Base-by-base conservation (phyloP, 148 eudicot species). In the Fagopyrum homotropicum region DNA sequence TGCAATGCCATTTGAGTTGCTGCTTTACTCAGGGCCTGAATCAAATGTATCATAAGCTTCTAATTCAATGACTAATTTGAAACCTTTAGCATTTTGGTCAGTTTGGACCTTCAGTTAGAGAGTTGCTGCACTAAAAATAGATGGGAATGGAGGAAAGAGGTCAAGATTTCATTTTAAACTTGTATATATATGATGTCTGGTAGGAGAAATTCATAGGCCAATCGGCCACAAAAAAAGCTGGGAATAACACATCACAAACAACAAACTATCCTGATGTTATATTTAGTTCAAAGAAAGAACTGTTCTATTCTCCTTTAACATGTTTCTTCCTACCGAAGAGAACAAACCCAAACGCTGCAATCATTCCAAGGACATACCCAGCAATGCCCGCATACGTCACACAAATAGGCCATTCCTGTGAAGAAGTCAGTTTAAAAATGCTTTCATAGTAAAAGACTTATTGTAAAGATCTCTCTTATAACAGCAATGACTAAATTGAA, bases 321-420 rank as follows among this genome's bases (percentile, higher is more conserved):
- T 75, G 89, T 12, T 82, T 84, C 45, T 19, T 76, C 52, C 77
- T 76, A 26, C 60, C 73, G 54, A 60, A 78, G 14, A 85, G 79
- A 46, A 84, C 52, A 57, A 80, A 80, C 72, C 85, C 82, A 30
- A 85, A 77, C 10, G 96, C 90, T 45, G 84, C 83, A 73, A 86
- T 48, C 88, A 88, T 74, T 75, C 92, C 93, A 59, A 84, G 45
- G 78, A 78, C 60, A 76, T 92, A 95, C 64, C 97, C 98, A 22
- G 85, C 76, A 50, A 95, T 76, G 49, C 93, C 96, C 80, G 96
- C 98, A 82, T 86, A 92, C 45, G 88, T 89, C 75, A 95, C 97
- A 72, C 90, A 95, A 79, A 95, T 83, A 46, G 98, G 98, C 98
- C 98, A 92, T 80, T 95, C 98, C 98, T 95, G 84, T 78, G 71